Evolutionary conservation across 176 grass and related monocot species (phyloP), one percentile per base, ranked within the genome.

Genomic region (Poa pratensis): DNA sequence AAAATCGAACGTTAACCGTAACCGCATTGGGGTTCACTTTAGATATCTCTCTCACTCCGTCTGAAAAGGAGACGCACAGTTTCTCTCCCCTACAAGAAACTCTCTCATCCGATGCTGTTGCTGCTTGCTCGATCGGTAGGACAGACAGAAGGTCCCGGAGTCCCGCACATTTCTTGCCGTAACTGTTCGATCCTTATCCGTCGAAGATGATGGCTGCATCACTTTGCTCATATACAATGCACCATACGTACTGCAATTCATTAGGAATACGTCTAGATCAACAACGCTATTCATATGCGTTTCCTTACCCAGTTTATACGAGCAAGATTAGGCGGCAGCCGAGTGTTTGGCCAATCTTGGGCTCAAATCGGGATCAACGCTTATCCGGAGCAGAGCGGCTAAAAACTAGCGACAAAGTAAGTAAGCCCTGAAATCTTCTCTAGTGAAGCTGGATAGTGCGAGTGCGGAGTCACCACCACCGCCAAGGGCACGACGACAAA

Each of bases 201-300:
- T 19, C 0, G 59, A 27, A 28, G 68, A 23, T 3, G 30, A 27
- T 11, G 17, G 28, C 78, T 35, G 43, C 77, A 46, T 9, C 32
- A 39, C 53, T 24, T 16, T 26, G 16, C 65, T 24, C 30, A 17
- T 75, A 52, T 24, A 14, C 22, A 28, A 48, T 28, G 58, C 23
- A 27, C 6, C 7, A 2, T 9, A 15, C 6, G 28, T 15, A 24
- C 15, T 20, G 15, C 23, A 32, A 20, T 23, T 68, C 20, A 28
- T 37, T 83, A 82, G 88, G 84, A 90, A 90, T 20, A 73, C 6
- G 88, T 86, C 79, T 0, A 86, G 54, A 86, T 90, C 66, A 35
- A 12, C 66, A 23, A 14, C 15, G 66, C 5, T 34, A 5, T n/a
- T 9, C 54, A 19, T 23, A 72, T 64, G 54, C 78, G 54, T 82